phyloP scores from a whole-genome alignment of 148 eudicot species.

The Camellia sinensis region DNA sequence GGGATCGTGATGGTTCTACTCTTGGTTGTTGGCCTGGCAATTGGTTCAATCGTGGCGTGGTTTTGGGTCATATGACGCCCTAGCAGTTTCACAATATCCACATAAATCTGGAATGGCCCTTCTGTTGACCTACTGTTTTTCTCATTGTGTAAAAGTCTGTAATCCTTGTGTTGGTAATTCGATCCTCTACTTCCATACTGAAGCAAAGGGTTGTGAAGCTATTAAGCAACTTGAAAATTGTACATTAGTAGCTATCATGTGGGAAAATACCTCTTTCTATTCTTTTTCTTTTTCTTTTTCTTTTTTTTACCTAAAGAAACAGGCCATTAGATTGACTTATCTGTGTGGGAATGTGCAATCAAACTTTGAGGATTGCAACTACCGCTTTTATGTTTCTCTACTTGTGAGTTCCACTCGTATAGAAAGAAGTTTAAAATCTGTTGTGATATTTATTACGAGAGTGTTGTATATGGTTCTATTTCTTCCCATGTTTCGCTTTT shows the following conservation, averaged over 20 bases:
- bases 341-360: no score
- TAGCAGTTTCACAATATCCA: neutral
- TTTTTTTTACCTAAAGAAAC: no score
- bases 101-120: neutral
- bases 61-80: constrained; percentile 54
- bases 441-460: no score
- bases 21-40: constrained; percentile 65
- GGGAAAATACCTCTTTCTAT: no score
- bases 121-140: neutral
- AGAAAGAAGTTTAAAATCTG: no score
- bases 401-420: no score
- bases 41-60: constrained; percentile 84
- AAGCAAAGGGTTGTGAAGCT: neutral
- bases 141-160: neutral
- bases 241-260: neutral
- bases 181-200: neutral
- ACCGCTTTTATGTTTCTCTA: no score
- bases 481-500: no score
- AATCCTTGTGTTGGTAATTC: neutral
- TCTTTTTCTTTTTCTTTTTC: no score
- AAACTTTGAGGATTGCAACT: no score
- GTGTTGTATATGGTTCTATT: no score
- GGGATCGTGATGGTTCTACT: constrained; percentile 74
- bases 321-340: no score
- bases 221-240: neutral